Evolutionary conservation across 2,329 filamentous ascomycete species (phyloP).

Genomic region (Calonectria crousiana): DNA sequence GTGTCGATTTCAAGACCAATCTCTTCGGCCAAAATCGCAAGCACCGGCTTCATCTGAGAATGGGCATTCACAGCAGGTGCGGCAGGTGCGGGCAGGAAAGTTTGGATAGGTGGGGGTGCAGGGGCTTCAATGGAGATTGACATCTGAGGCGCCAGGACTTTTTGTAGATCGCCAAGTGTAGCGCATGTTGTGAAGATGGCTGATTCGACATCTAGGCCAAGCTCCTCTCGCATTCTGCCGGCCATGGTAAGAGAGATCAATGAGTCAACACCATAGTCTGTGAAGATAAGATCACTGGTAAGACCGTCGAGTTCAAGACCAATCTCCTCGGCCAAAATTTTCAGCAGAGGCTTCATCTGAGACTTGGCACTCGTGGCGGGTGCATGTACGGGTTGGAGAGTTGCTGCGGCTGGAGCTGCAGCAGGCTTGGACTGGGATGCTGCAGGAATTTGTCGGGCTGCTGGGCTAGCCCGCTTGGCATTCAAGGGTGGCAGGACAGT

Average conservation of each 20-base stretch:
- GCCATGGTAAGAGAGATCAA: conserved; percentile 13
- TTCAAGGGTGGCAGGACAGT: not conserved
- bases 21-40: conserved; percentile 8
- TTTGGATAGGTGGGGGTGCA: not conserved
- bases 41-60: conserved; percentile 1
- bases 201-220: conserved; percentile 4
- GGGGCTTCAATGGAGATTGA: not conserved
- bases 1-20: not conserved
- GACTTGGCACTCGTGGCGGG: not conserved
- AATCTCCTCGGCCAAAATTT: conserved; percentile 13
- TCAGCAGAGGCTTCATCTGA: conserved; percentile 2
- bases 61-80: not conserved
- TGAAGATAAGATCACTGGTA: not conserved
- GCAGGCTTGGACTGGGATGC: not conserved
- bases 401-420: not conserved
- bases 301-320: not conserved
- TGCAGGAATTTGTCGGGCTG: not conserved
- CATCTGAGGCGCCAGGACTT: conserved; percentile 5
- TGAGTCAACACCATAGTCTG: conserved; percentile 9
- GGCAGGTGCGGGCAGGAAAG: not conserved
- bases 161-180: not conserved
- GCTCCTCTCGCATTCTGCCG: not conserved
- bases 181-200: not conserved
- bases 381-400: not conserved
- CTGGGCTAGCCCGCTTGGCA: not conserved